Conservation (phyloP, 345 rosid genomes). For the Lepidium africanum region DNA sequence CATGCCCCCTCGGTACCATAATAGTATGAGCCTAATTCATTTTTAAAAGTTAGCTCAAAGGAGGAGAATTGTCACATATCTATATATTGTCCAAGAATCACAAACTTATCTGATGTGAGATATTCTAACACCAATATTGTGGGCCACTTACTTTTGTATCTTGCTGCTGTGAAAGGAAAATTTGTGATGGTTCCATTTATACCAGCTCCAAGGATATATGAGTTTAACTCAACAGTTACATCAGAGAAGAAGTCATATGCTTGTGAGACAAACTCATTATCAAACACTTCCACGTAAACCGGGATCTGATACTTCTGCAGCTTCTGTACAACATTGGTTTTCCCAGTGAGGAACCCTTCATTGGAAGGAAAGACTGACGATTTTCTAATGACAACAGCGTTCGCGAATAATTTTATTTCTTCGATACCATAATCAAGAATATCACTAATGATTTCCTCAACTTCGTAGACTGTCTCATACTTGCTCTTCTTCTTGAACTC, state of each 20-base stretch:
- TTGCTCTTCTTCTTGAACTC: slow-evolving; percentile 35
- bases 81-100: no score
- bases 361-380: slow-evolving; percentile 35
- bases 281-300: slow-evolving; percentile 52
- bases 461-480: slow-evolving; percentile 48
- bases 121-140: no score
- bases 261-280: slow-evolving; percentile 70
- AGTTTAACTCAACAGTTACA: slow-evolving; percentile 56
- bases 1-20: no score
- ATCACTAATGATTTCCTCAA: slow-evolving; percentile 48
- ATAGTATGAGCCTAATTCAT: no score
- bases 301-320: slow-evolving; percentile 37
- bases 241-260: slow-evolving; percentile 77
- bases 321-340: slow-evolving; percentile 35
- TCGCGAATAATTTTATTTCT: slow-evolving; percentile 55
- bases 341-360: slow-evolving; percentile 20
- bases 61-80: no score
- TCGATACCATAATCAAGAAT: slow-evolving; percentile 29
- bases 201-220: slow-evolving; percentile 13
- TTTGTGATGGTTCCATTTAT: slow-evolving; percentile 57
- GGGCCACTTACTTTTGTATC: slow-evolving; percentile 60
- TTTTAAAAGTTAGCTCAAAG: no score
- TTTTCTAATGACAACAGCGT: slow-evolving; percentile 46
- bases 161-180: slow-evolving; percentile 55
- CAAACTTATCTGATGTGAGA: no score